Percentiles rank a stretch among this genome's conserved stretches.
These are phyloP conservation scores for Monosporascus sp. DNA, from an alignment of 2,329 filamentous ascomycete genomes.

Conservation along the genomic window DNA sequence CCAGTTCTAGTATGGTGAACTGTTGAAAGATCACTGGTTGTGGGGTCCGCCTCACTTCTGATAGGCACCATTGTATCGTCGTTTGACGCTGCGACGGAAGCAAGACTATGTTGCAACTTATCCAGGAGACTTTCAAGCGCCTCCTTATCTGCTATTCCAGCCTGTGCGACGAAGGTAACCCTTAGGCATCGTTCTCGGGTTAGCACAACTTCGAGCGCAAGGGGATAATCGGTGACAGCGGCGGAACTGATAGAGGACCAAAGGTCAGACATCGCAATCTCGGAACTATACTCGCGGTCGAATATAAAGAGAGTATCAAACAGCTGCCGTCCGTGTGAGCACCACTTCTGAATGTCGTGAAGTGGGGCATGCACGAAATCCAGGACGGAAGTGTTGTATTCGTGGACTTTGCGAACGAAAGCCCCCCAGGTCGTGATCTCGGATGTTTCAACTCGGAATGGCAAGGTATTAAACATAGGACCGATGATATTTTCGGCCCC, in stretches of 20 bases:
- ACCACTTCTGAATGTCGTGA: constrained; percentile 77
- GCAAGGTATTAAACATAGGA: constrained; percentile 86
- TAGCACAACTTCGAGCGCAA: constrained; percentile 71
- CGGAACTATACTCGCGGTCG: constrained; percentile 45
- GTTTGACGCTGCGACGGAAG: constrained; percentile 15
- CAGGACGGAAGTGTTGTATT: constrained; percentile 63
- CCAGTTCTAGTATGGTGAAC: background rate
- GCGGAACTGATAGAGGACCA: constrained; percentile 52
- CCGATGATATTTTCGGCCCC: constrained; percentile 66
- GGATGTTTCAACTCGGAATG: constrained; percentile 53
- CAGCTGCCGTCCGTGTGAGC: constrained; percentile 51
- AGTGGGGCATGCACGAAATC: constrained; percentile 76
- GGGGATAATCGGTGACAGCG: constrained; percentile 60
- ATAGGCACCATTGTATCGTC: background rate
- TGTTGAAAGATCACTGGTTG: background rate
- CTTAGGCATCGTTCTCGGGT: constrained; percentile 41
- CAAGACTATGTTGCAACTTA: constrained; percentile 29
- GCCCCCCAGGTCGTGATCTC: constrained; percentile 51
- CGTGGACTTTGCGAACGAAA: constrained; percentile 61
- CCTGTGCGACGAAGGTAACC: constrained; percentile 57
- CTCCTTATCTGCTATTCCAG: constrained; percentile 27
- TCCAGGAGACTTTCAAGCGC: constrained; percentile 34
- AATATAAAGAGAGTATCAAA: constrained; percentile 86
- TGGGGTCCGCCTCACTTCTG: background rate
- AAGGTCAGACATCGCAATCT: constrained; percentile 27